These are phyloP conservation scores for Scolecobasidium constrictum DNA, from an alignment of 2,329 filamentous ascomycete species.

Conservation along the genomic window DNA sequence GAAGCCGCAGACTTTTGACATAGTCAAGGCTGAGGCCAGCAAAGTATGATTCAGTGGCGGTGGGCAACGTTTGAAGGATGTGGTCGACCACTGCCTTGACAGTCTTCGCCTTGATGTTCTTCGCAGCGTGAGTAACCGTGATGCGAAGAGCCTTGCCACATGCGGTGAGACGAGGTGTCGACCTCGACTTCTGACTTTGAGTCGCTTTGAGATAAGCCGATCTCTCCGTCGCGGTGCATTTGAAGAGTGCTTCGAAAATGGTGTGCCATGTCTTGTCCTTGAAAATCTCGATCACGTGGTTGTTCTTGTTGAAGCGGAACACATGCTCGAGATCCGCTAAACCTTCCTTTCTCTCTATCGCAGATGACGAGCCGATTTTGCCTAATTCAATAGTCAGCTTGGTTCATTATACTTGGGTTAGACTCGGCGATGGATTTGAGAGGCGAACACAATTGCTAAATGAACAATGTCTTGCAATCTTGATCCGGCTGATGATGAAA, in stretches of 20 bases:
- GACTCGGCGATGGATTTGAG: too few species aligned
- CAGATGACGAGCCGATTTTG: conserved; percentile 30
- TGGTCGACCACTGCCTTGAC: conserved; percentile 71
- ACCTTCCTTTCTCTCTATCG: conserved; percentile 38
- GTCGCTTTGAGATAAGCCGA: conserved; percentile 46
- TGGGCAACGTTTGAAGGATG: conserved; percentile 63
- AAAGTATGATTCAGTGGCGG: conserved; percentile 44
- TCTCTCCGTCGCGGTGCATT: conserved; percentile 56
- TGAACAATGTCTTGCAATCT: too few species aligned
- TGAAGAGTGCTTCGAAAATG: conserved; percentile 68
- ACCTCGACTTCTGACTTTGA: conserved; percentile 38
- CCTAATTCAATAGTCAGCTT: conserved; percentile 7
- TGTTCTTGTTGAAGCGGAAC: conserved; percentile 34
- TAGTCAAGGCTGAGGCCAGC: conserved; percentile 53
- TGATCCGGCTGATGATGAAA: too few species aligned
- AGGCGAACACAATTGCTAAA: too few species aligned
- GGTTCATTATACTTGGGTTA: too few species aligned
- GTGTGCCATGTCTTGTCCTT: conserved; percentile 64
- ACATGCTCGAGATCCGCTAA: conserved; percentile 42
- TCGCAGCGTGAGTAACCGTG: conserved; percentile 57
- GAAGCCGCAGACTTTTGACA: conserved; percentile 57
- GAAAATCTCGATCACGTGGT: conserved; percentile 30
- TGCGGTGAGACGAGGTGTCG: conserved; percentile 46
- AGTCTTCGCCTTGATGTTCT: conserved; percentile 63
- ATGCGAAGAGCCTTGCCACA: conserved; percentile 63